Base-by-base conservation (phyloP, 2,329 filamentous ascomycete genomes). In the Ophidiomyces ophidiicola region DNA sequence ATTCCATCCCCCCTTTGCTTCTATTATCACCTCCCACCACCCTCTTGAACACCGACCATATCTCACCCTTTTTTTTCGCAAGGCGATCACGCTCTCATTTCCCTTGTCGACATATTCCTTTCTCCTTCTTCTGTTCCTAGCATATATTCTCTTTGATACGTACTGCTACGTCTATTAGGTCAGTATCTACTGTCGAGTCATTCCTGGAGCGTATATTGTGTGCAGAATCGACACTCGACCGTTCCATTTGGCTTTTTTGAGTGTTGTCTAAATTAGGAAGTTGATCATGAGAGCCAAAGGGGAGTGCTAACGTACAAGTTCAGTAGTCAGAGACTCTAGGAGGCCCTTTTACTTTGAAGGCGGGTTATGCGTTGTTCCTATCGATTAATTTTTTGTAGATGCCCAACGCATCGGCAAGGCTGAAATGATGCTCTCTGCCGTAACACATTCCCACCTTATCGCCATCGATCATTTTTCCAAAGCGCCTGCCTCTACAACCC, bases 381-480 rank as follows among this genome's bases (percentile, higher is more conserved):
- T 39, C 36, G 24, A 30, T 38, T 26, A 23, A 14, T 24, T 24
- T 33, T 5, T 18, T 15, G 28, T 39, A 32, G 30, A 33, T 33
- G 37, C 37, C 30, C 37, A 39, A 39, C 37, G 21, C 7, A 5
- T 19, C 12, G 26, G 15, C 38, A 41, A 36, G 38, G 38, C 38
- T 41, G 38, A 35, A 34, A 35, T 36, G 12, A 41, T 41, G 38
- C 26, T 41, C 5, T 35, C 38, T 28, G 26, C 38, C 7, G 38
- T 32, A n/a, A 21, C 32, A 10, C 31, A 31, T n/a, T 24, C 38
- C 15, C 32, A 31, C 14, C 23, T 41, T 10, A 31, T 31, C 23
- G 11, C 20, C 12, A 35, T 41, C 19, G 32, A 41, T 20, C 31
- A 31, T 36, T 14, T 41, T 2, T 36, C 32, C 6, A 34, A 34